Conservation (phyloP, 2,329 filamentous ascomycete genomes). For the Microcyclospora pomicola region DNA sequence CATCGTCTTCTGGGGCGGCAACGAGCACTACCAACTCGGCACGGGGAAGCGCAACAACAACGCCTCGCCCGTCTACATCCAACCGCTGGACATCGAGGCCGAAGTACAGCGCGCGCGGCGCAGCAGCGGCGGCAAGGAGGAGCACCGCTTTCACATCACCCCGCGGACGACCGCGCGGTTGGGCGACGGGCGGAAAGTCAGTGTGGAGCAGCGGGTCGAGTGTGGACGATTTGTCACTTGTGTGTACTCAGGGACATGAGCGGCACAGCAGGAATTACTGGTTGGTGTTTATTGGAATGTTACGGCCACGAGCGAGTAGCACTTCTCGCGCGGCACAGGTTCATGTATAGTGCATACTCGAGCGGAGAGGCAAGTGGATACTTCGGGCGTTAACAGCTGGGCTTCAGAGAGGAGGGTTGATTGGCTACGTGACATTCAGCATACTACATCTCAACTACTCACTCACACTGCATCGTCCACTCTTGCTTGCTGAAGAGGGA, state of each 20-base stretch:
- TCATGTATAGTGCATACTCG: too few relatives aligned
- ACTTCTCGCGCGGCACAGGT: too few relatives aligned
- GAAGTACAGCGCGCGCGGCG: constrained; percentile 48
- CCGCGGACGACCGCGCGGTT: constrained; percentile 58
- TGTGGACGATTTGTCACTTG: constrained; percentile 72
- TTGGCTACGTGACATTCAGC: too few relatives aligned
- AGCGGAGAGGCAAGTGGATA: too few relatives aligned
- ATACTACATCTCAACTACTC: too few relatives aligned
- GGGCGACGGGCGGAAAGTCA: constrained; percentile 52
- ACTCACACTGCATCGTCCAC: too few relatives aligned
- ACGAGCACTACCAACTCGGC: constrained; percentile 85
- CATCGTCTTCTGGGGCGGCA: constrained; percentile 86
- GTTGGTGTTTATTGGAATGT: too few relatives aligned
- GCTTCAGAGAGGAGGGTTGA: too few relatives aligned
- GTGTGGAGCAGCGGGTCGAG: constrained; percentile 73
- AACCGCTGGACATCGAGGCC: constrained; percentile 53
- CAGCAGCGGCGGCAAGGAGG: constrained; percentile 45
- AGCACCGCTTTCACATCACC: constrained; percentile 68
- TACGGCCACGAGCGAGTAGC: too few relatives aligned
- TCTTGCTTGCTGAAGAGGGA: too few relatives aligned
- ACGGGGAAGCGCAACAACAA: constrained; percentile 79
- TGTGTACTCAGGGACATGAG: constrained; percentile 51
- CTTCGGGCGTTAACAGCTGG: too few relatives aligned
- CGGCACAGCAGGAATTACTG: not conserved
- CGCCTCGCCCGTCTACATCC: constrained; percentile 62